Evolutionary conservation across 768 basidiomycete genomes (phyloP), one percentile per base, ranked within the genome.

Genomic region (Boletus tylopilopsis): DNA sequence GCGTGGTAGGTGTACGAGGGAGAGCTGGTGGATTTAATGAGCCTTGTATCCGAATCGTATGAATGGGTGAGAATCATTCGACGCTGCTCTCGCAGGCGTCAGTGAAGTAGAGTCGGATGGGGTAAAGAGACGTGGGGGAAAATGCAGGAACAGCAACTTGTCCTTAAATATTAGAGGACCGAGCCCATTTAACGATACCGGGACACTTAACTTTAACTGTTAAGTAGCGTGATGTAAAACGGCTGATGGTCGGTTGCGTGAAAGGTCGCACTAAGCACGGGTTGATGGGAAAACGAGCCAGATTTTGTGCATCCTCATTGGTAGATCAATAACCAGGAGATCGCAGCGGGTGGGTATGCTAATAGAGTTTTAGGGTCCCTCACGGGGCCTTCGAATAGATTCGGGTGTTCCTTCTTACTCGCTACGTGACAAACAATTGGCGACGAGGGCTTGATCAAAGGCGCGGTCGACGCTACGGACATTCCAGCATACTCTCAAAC

Each of bases 331-430:
- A 37, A 57, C 45, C 42, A 41, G 47, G 37, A 51, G 43, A 45
- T 43, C 58, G 38, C 54, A 54, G 49, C 45, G 46, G 29, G 55
- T 51, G 58, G 57, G 45, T 52, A 47, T n/a, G 51, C 42, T 51
- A 64, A 68, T 67, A 68, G 55, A 58, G 58, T 68, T 67, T 69
- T 57, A 64, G 64, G 55, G 51, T 56, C 56, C 59, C 41, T 56
- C 49, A 40, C 51, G 35, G 35, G n/a, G 12, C 44, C 42, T 47
- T 43, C 19, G 35, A 47, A 49, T 46, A 39, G 22, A 47, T 34
- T 42, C 33, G 35, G 49, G 29, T 24, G 16, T 30, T 36, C 36
- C 39, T 44, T 33, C 32, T 52, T 23, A 18, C 45, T 54, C 52
- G 38, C 32, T 29, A 44, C 45, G 38, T 29, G 35, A 42, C 39